Evolutionary conservation across 192 early-diverging fungal genomes (phyloP).

Genomic region (Backusella luteola): DNA sequence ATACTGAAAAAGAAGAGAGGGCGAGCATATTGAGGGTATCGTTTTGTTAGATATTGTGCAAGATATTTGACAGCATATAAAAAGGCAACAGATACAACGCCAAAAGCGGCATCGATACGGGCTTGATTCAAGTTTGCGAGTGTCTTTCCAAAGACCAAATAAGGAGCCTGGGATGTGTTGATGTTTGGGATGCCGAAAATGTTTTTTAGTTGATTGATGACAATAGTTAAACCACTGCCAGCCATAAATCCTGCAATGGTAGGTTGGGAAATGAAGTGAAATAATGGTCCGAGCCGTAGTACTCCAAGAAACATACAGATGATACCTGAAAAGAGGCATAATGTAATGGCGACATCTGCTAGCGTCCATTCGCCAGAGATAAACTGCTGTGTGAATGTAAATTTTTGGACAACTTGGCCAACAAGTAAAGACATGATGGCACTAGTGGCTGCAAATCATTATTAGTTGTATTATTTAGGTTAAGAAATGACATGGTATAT

Average conservation of each 20-base stretch:
- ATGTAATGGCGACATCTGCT: constrained; percentile 50
- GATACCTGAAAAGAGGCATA: constrained; percentile 75
- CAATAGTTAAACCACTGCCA: constrained; percentile 78
- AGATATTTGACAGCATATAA: constrained; percentile 42
- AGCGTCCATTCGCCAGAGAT: constrained; percentile 18
- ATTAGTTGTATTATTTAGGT: background rate
- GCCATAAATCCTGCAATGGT: constrained; percentile 88
- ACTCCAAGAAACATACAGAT: constrained; percentile 71
- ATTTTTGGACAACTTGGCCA: constrained; percentile 57
- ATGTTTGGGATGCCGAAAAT: constrained; percentile 76
- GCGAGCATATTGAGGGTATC: constrained; percentile 47
- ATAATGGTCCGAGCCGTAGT: constrained; percentile 79
- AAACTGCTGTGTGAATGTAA: constrained; percentile 16
- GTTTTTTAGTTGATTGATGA: constrained; percentile 64
- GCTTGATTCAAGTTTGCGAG: constrained; percentile 40
- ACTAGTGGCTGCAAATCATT: constrained; percentile 16
- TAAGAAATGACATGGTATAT: background rate
- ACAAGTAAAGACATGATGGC: constrained; percentile 76
- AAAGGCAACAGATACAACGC: constrained; percentile 46
- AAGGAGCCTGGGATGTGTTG: constrained; percentile 69
- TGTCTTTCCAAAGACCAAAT: constrained; percentile 75
- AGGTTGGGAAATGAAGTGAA: constrained; percentile 83
- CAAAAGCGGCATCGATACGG: constrained; percentile 60
- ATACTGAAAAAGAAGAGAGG: constrained; percentile 66
- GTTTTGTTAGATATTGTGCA: constrained; percentile 27